Percentiles rank a stretch among this genome's conserved stretches.
Evolutionary conservation across 306 rosid species (phyloP).

Genomic region (Biancaea sappan): DNA sequence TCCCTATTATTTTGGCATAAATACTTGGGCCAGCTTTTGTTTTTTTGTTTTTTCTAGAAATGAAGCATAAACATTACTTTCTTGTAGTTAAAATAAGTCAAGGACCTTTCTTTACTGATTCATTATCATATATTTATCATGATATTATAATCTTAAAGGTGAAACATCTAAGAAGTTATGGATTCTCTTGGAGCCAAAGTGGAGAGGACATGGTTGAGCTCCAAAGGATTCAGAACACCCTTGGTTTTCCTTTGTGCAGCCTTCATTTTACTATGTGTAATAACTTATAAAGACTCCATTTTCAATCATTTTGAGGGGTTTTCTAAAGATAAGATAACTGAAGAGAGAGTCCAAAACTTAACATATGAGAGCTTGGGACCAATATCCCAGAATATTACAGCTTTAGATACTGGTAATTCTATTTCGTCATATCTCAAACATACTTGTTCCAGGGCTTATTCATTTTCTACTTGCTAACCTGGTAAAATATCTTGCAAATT

Average conservation of each 20-base stretch:
- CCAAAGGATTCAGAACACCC: conserved; percentile 1
- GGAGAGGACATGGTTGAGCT: not conserved
- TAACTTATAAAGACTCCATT: not conserved
- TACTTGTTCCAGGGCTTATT: not conserved
- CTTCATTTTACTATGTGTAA: not conserved
- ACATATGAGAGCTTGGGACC: not conserved
- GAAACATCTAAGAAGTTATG: not conserved
- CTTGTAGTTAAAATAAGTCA: not conserved
- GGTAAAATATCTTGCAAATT: not conserved
- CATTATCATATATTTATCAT: too few relatives aligned
- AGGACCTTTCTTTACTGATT: not conserved
- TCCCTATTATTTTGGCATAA: not conserved
- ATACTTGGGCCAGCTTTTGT: not conserved
- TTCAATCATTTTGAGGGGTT: conserved; percentile 12
- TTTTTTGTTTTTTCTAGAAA: not conserved
- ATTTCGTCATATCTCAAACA: too few relatives aligned
- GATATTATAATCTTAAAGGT: not conserved
- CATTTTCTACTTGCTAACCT: not conserved
- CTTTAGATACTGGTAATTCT: not conserved
- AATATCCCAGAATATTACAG: not conserved
- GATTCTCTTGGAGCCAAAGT: not conserved
- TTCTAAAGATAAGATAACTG: not conserved
- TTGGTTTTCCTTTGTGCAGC: not conserved
- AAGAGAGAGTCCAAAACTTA: not conserved
- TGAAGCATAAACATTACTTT: not conserved